Percentiles rank a stretch among this genome's conserved stretches.
These are phyloP conservation scores for Pseudogymnoascus sp. DNA, from an alignment of 2,329 filamentous ascomycete genomes.

Conservation along the genomic window DNA sequence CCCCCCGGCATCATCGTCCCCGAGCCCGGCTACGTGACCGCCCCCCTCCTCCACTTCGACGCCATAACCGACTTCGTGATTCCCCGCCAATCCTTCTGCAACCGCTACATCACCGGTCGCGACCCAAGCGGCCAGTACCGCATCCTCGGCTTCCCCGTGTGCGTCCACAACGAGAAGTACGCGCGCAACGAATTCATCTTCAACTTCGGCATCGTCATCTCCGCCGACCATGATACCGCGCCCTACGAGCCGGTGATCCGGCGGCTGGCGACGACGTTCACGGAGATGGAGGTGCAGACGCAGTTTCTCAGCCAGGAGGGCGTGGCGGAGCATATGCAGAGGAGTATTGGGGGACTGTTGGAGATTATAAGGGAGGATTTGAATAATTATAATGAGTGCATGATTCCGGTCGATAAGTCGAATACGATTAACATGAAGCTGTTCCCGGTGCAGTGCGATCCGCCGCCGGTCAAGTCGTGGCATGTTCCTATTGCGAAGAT, in stretches of 20 bases:
- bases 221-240: slow-evolving; percentile 59
- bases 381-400: slow-evolving; percentile 96
- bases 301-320: slow-evolving; percentile 59
- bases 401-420: slow-evolving; percentile 86
- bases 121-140: slow-evolving; percentile 61
- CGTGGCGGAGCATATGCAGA: slow-evolving; percentile 38
- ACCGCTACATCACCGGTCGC: slow-evolving; percentile 75
- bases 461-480: slow-evolving; percentile 72
- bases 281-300: slow-evolving; percentile 84
- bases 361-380: slow-evolving; percentile 77
- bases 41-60: slow-evolving; percentile 73
- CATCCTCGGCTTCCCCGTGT: slow-evolving; percentile 82
- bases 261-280: slow-evolving; percentile 76
- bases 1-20: slow-evolving; percentile 53
- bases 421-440: slow-evolving; percentile 96
- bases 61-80: slow-evolving; percentile 89
- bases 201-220: slow-evolving; percentile 85
- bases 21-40: slow-evolving; percentile 38
- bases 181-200: slow-evolving; percentile 96
- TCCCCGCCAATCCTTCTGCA: slow-evolving; percentile 89
- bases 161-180: slow-evolving; percentile 74
- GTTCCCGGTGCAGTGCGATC: slow-evolving; percentile 72
- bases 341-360: slow-evolving; percentile 74
- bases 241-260: slow-evolving; percentile 79
- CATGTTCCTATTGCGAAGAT: slow-evolving; percentile 78